These are phyloP conservation scores for Aspergillus piperis DNA, from an alignment of 2,329 filamentous ascomycete species.

Conservation along the genomic window DNA sequence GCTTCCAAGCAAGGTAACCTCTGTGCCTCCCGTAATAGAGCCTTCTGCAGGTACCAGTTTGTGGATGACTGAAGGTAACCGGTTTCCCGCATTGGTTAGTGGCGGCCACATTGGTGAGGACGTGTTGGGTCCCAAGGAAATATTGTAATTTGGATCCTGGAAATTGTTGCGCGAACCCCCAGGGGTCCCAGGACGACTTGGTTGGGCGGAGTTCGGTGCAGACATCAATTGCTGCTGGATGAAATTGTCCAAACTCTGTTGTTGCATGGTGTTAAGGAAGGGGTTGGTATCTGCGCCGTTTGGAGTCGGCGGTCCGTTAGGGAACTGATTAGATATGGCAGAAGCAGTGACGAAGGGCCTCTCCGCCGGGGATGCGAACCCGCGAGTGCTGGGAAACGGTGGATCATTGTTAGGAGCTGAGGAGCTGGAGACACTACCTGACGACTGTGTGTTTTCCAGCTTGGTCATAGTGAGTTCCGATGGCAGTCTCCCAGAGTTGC, in stretches of 20 bases:
- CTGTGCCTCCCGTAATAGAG: conserved; percentile 78
- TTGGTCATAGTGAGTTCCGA: conserved; percentile 79
- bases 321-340: conserved; percentile 51
- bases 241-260: conserved; percentile 66
- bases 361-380: conserved; percentile 44
- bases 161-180: conserved; percentile 46
- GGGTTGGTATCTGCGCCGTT: conserved; percentile 63
- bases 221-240: conserved; percentile 68
- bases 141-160: conserved; percentile 36
- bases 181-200: conserved; percentile 78
- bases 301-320: conserved; percentile 66
- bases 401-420: conserved; percentile 45
- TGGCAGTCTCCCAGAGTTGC: conserved; percentile 68
- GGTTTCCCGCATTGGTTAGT: conserved; percentile 53
- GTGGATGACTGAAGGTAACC: conserved; percentile 66
- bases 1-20: conserved; percentile 81
- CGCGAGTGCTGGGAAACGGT: conserved; percentile 43
- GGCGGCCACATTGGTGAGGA: conserved; percentile 56
- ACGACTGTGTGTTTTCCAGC: conserved; percentile 61
- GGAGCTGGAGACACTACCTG: conserved; percentile 27
- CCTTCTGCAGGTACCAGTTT: conserved; percentile 83
- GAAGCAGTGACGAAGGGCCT: conserved; percentile 49
- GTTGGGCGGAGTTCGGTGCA: conserved; percentile 69
- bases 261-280: conserved; percentile 60
- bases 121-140: conserved; percentile 45